These are phyloP conservation scores for Lepidium africanum DNA, from an alignment of 345 rosid species.

Conservation along the genomic window DNA sequence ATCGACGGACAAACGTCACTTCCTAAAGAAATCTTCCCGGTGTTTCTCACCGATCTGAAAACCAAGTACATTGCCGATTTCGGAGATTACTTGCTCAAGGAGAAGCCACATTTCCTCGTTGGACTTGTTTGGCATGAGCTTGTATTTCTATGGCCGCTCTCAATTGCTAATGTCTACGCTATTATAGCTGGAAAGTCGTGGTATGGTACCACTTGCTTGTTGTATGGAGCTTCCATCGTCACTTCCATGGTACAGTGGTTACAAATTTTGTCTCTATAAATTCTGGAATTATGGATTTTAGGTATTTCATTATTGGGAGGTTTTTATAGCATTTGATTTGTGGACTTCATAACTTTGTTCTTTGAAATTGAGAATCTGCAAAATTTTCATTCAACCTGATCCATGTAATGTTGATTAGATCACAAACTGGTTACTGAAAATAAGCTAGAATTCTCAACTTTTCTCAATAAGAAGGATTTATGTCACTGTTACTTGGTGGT, in stretches of 20 bases:
- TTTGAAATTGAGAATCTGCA: background rate
- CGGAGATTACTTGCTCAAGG: constrained; percentile 58
- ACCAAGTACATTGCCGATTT: constrained; percentile 31
- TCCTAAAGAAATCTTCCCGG: constrained; percentile 44
- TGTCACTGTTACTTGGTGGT: background rate
- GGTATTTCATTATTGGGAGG: background rate
- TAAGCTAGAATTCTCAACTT: background rate
- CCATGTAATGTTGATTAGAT: background rate
- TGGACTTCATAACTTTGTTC: background rate
- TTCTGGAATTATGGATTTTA: background rate
- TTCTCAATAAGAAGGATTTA: background rate
- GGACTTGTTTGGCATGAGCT: constrained; percentile 69
- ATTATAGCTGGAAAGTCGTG: constrained; percentile 54
- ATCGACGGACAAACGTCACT: constrained; percentile 55
- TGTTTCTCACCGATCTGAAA: constrained; percentile 42
- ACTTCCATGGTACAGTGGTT: constrained; percentile 55
- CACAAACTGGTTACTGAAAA: background rate
- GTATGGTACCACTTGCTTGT: constrained; percentile 65
- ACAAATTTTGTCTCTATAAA: background rate
- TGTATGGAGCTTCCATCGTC: constrained; percentile 54
- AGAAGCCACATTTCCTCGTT: constrained; percentile 71
- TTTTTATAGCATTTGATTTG: background rate
- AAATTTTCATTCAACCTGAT: background rate
- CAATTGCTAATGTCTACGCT: constrained; percentile 45
- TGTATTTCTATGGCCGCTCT: constrained; percentile 69